Conservation (phyloP, 148 eudicot genomes). For the Bassia scoparia region DNA sequence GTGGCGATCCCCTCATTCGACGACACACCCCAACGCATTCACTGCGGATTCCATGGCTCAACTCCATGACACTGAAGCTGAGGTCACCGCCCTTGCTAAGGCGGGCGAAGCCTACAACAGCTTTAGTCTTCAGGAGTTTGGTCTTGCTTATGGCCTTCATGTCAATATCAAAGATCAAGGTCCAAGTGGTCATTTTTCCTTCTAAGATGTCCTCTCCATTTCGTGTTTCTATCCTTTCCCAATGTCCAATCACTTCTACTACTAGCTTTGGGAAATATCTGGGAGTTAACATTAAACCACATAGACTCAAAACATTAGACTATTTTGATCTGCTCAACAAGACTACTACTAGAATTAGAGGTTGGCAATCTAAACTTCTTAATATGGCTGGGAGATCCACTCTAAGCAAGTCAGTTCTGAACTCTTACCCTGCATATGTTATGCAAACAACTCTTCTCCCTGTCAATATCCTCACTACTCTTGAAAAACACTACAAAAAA, state of each 20-base stretch:
- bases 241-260: background rate
- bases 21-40: too few species aligned
- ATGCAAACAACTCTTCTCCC: background rate
- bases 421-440: background rate
- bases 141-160: background rate
- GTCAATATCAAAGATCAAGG: background rate
- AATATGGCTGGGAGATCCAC: background rate
- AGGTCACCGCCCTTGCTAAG: too few species aligned
- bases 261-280: background rate
- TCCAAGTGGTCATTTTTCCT: background rate
- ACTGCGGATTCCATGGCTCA: too few species aligned
- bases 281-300: background rate
- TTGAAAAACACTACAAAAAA: background rate
- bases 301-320: background rate
- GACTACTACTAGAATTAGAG: background rate
- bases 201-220: background rate
- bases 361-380: background rate
- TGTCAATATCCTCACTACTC: rapidly evolving
- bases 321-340: background rate
- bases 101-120: too few species aligned
- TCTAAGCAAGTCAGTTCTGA: background rate
- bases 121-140: background rate
- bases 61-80: too few species aligned
- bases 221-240: background rate
- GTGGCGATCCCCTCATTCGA: too few species aligned